Evolutionary conservation across 2,329 filamentous ascomycete genomes (phyloP).

Genomic region (Aspergillus novoparasiticus): DNA sequence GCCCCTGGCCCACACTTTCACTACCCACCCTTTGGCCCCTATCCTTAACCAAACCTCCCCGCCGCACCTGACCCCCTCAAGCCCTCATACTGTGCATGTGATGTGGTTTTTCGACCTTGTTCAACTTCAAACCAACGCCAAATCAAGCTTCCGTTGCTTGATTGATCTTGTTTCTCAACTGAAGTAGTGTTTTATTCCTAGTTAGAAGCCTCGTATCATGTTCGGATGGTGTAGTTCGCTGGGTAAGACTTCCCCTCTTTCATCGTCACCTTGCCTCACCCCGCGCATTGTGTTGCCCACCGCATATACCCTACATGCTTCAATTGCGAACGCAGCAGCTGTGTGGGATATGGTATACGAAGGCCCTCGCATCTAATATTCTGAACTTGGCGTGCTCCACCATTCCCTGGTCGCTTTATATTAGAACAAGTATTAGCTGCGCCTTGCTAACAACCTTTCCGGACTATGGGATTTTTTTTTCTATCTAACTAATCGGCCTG

Average conservation of each 20-base stretch:
- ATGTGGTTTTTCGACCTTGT: neutral
- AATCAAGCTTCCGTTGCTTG: neutral
- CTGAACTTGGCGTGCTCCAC: neutral
- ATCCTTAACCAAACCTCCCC: neutral
- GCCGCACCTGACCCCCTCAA: neutral
- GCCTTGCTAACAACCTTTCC: neutral
- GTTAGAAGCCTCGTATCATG: constrained; percentile 24
- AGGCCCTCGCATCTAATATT: neutral
- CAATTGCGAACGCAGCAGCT: neutral
- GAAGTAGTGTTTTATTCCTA: neutral
- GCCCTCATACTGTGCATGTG: neutral
- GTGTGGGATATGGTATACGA: neutral
- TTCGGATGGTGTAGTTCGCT: constrained; percentile 38
- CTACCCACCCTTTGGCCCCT: neutral
- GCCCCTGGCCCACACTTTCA: neutral
- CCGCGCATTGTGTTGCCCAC: neutral
- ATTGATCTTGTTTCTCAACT: neutral
- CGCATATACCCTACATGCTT: neutral
- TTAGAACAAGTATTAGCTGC: neutral
- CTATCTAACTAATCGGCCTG: neutral
- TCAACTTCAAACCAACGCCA: neutral
- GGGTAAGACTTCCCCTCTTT: constrained; percentile 28
- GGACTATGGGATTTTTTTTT: neutral
- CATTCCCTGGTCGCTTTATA: neutral
- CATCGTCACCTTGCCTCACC: neutral